These are phyloP conservation scores for Malus hybrid DNA, from an alignment of 331 rosid genomes.

Conservation along the genomic window DNA sequence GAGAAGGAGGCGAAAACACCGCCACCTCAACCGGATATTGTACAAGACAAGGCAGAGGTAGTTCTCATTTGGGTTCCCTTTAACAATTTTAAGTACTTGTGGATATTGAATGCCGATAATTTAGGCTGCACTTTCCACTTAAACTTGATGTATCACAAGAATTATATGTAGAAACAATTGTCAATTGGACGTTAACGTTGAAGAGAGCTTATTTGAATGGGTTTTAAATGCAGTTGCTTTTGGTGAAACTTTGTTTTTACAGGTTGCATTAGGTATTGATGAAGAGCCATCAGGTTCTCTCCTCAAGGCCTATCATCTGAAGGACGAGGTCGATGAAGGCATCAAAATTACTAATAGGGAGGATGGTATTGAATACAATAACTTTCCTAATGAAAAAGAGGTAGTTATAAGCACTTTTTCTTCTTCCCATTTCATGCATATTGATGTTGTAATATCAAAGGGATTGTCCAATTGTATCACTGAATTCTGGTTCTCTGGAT, in stretches of 20 bases:
- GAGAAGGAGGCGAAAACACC: slow-evolving; percentile 23
- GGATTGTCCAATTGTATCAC: not conserved
- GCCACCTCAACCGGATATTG: slow-evolving; percentile 25
- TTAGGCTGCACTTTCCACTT: not conserved
- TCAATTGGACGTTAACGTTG: not conserved
- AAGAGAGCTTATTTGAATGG: slow-evolving; percentile 13
- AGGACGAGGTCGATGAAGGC: slow-evolving; percentile 34
- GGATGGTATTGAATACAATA: slow-evolving; percentile 20
- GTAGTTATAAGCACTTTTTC: slow-evolving; percentile 25
- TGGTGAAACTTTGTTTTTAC: slow-evolving; percentile 24
- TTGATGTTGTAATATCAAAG: not conserved
- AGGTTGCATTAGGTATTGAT: slow-evolving; percentile 34
- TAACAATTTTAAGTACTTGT: slow-evolving; percentile 4
- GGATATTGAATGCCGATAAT: not conserved
- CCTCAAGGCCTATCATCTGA: slow-evolving; percentile 59
- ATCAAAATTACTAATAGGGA: slow-evolving; percentile 18
- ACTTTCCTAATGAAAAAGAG: slow-evolving; percentile 46
- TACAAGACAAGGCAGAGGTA: slow-evolving; percentile 52
- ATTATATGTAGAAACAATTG: not conserved
- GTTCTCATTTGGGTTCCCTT: slow-evolving; percentile 11
- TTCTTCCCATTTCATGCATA: slow-evolving; percentile 11
- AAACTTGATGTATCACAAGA: not conserved
- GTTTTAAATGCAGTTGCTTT: slow-evolving; percentile 21
- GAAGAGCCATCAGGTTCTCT: slow-evolving; percentile 42
- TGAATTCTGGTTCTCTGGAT: slow-evolving; percentile 19